Conservation (phyloP, 1,139 yeast genomes). For the Pichia sp. region DNA sequence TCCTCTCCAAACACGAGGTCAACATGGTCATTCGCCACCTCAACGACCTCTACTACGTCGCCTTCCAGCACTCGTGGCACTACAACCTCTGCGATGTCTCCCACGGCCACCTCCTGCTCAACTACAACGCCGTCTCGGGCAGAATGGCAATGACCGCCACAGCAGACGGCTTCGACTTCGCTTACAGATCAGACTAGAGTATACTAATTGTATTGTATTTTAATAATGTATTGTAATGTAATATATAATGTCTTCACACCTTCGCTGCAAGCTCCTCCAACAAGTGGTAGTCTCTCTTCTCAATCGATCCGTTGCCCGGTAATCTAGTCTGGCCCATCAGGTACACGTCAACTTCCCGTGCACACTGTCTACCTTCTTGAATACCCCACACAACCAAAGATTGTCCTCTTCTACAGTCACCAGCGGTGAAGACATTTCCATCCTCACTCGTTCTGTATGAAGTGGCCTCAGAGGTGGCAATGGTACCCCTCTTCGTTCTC, state of each 20-base stretch:
- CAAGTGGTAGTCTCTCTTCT: constrained; percentile 69
- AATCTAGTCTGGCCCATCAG: constrained; percentile 74
- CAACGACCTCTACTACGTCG: constrained; percentile 52
- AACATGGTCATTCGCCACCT: constrained; percentile 29
- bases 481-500: constrained; percentile 83
- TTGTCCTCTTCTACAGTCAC: constrained; percentile 99
- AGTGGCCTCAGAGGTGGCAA: constrained; percentile 58
- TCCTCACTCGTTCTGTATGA: constrained; percentile 63
- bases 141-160: constrained; percentile 35
- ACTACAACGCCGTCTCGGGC: constrained; percentile 31
- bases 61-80: constrained; percentile 73
- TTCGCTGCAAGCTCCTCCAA: constrained; percentile 68
- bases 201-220: too few species aligned
- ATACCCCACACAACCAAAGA: constrained; percentile 99
- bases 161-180: constrained; percentile 42
- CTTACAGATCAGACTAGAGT: neutral
- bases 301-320: constrained; percentile 93
- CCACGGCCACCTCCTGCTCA: constrained; percentile 37
- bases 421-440: constrained; percentile 82
- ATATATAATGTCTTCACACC: constrained; percentile 26
- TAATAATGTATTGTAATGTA: neutral
- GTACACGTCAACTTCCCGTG: constrained; percentile 80
- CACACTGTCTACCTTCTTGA: constrained; percentile 99
- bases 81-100: constrained; percentile 62
- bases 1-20: constrained; percentile 24